Conservation (phyloP, 2,329 filamentous ascomycete species). For the Pleomassaria siparia region DNA sequence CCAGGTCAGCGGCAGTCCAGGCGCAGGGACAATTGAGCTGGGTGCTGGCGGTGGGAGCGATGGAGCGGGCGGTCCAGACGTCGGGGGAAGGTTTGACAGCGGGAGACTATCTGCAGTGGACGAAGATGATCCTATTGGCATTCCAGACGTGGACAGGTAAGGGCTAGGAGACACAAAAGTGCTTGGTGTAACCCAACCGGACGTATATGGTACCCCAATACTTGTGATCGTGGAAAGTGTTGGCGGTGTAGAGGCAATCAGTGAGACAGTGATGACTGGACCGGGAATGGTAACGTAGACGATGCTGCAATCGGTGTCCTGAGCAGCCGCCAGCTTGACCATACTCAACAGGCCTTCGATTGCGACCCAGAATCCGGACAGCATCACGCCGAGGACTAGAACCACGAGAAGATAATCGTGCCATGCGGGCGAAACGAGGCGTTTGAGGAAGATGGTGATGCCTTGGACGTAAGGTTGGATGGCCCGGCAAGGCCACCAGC, state of each 20-base stretch:
- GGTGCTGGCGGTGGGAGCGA: no score
- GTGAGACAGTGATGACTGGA: constrained; percentile 35
- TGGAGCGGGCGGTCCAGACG: not conserved
- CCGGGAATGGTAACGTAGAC: constrained; percentile 38
- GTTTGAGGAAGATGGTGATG: constrained; percentile 11
- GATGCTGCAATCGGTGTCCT: constrained; percentile 31
- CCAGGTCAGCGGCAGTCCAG: not conserved
- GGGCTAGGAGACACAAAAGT: not conserved
- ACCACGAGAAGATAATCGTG: constrained; percentile 19
- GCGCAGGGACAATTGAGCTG: no score
- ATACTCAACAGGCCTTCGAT: constrained; percentile 23
- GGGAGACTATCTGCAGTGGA: not conserved
- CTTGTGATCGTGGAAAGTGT: not conserved
- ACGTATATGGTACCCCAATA: not conserved
- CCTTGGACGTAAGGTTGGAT: constrained; percentile 14
- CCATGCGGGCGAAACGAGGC: constrained; percentile 11
- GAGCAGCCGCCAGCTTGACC: constrained; percentile 26
- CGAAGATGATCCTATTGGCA: not conserved
- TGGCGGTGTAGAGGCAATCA: constrained; percentile 22
- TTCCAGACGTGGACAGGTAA: not conserved
- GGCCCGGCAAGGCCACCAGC: constrained; percentile 29
- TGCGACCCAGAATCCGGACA: constrained; percentile 20
- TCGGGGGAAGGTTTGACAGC: not conserved
- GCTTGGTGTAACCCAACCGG: not conserved
- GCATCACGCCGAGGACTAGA: constrained; percentile 7